Evolutionary conservation across 2,329 filamentous ascomycete species (phyloP).

Genomic region (Juglanconis oblonga): DNA sequence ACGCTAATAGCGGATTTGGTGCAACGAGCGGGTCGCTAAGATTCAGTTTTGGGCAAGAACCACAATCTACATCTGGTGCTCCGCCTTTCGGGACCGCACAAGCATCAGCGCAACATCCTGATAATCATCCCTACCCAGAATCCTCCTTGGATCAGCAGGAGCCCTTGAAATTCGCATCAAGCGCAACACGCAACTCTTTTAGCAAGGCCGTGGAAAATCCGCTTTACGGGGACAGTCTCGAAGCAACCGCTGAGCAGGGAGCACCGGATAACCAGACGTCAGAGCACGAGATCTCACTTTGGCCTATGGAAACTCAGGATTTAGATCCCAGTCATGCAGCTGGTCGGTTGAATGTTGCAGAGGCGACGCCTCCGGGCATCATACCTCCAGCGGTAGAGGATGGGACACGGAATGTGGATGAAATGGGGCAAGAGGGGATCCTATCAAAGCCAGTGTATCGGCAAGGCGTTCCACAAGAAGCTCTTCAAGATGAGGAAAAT

Average conservation of each 20-base stretch:
- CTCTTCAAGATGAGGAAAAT: conserved; percentile 8
- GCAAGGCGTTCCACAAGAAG: conserved; percentile 12
- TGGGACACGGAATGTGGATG: conserved; percentile 14
- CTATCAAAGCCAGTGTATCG: conserved; percentile 12
- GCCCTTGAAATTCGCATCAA: not conserved
- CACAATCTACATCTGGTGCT: conserved; percentile 2
- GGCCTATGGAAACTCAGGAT: conserved; percentile 12
- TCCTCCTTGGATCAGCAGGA: conserved; percentile 8
- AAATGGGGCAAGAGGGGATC: conserved; percentile 15
- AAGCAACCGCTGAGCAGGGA: not conserved
- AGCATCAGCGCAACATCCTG: not conserved
- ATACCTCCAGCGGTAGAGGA: conserved; percentile 18
- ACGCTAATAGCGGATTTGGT: conserved; percentile 2
- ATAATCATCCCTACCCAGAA: conserved; percentile 8
- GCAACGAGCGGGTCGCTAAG: conserved; percentile 4
- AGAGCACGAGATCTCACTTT: conserved; percentile 13
- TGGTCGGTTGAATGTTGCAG: conserved; percentile 6
- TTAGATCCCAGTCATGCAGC: conserved; percentile 10
- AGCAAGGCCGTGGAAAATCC: conserved; percentile 26
- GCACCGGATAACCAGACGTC: conserved; percentile 8
- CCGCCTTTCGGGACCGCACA: conserved; percentile 2
- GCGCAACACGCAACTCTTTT: not conserved
- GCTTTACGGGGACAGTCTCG: conserved; percentile 26
- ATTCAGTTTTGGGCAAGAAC: conserved; percentile 16
- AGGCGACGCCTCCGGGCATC: conserved; percentile 7